Evolutionary conservation across 164 flowering plant genomes (phyloP), one percentile per base, ranked within the genome.

Genomic region (Piper longum): DNA sequence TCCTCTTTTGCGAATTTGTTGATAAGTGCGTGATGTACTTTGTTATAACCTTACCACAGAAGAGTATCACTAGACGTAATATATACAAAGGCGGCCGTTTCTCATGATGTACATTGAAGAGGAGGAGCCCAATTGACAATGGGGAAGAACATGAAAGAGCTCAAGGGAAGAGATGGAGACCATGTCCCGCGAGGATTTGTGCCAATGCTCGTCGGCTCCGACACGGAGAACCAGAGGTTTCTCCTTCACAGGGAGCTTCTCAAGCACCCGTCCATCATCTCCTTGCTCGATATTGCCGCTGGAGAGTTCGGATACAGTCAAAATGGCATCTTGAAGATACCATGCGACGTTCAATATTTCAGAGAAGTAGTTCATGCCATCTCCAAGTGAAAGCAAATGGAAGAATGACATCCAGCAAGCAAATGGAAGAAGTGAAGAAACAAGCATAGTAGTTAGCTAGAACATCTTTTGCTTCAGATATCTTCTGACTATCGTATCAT

Each of bases 151-250:
- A 16, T 56, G 59, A 56, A 19, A 26, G 39, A 6, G 59, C 69
- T n/a, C 4, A 51, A 54, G 8, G 39, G 19, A 41, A 16, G 36
- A 43, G 48, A 11, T 55, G 41, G 12, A 0, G 59, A 61, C 3
- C 57, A 59, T 12, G 60, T n/a, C 12, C 67, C 64, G 3, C 67
- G 66, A 56, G 78, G 78, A 41, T 64, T 51, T 45, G 71, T 75
- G 12, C 78, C 78, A 16, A 51, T 75, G 62, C 55, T 75, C 18
- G 75, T 72, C 5, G 78, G 75, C 44, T 54, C 36, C 17, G 73
- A 68, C 18, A 59, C 36, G 18, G 69, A 19, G n/a, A 62, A 62
- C 62, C 69, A 75, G 75, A 69, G 70, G 62, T 45, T 75, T 14
- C 43, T 64, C 40, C 36, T 72, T 19, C 75, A 59, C 14, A 65